Base-by-base conservation (phyloP, 148 eudicot species). In the Nepenthes mirabilis region DNA sequence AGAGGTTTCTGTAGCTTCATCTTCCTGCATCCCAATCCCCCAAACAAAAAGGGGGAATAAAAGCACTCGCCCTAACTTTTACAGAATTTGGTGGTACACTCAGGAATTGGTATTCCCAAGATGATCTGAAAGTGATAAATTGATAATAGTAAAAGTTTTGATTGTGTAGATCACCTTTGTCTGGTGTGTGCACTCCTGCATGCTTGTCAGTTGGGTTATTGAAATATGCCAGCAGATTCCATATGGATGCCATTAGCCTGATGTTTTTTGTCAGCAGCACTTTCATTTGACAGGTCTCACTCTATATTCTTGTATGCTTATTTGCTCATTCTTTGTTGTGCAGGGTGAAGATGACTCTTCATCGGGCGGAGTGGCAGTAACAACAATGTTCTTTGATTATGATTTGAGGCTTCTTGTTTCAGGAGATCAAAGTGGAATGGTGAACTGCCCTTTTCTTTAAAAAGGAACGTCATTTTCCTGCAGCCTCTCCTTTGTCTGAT, bases 371-470 rank as follows among this genome's bases (percentile, higher is more conserved):
- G 55, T 76, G 65, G 80, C 91, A 40, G 57, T 89, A 56, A 86
- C 96, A 37, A 82, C 96, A 54, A 62, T 89, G 50, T 67, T 71
- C 72, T 82, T 70, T 55, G 78, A 72, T 59, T 51, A 58, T 59
- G 71, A 80, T 65, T 70, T 72, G 48, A 70, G 76, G 47, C 57
- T 79, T 59, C 81, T 93, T 72, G 71, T 86, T 68, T 79, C 91
- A 56, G 97, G 99, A 59, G 99, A 93, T 80, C 91, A 93, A 78
- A 86, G 68, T 78, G 99, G 99, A 69, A 80, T 59, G 75, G 97
- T 54, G 57, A 33, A 6, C 34, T 54, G 52, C 50, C n/a, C 23
- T 48, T 14, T 49, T 62, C 36, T 36, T 65, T 13, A 34, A 33
- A 54, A 14, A 34, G 3, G 7, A 14, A 58, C 47, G 12, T 58